Conservation (phyloP, 371 early-diverging fungal genomes). For the Caulochytrium protostelioides region DNA sequence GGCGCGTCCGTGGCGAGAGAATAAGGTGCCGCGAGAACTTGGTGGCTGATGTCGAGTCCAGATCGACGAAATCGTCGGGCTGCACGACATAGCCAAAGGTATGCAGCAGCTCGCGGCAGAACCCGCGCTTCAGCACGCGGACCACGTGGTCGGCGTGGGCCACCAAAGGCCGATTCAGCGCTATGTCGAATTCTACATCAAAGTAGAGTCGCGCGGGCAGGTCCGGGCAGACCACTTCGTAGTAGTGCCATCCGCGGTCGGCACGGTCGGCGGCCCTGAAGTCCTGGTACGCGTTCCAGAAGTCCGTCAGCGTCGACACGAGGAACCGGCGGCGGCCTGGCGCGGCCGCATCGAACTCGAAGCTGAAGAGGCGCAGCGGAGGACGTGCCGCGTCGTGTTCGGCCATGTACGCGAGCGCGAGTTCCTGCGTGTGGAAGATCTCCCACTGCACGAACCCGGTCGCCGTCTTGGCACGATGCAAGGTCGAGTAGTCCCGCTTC, state of each 20-base stretch:
- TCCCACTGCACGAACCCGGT: too few relatives aligned
- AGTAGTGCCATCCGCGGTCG: slow-evolving; percentile 1
- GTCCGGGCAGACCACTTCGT: slow-evolving; percentile 2
- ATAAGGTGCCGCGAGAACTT: slow-evolving; percentile 10
- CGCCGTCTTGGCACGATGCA: too few relatives aligned
- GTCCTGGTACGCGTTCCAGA: slow-evolving; percentile 3
- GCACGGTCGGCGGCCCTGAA: background rate
- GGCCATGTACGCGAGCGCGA: too few relatives aligned
- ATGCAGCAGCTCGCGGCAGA: background rate
- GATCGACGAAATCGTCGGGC: background rate
- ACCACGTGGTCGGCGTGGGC: slow-evolving; percentile 1
- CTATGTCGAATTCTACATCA: slow-evolving; percentile 3
- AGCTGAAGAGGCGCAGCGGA: background rate
- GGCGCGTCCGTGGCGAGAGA: too few relatives aligned
- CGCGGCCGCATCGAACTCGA: slow-evolving; percentile 1
- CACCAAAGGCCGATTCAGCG: slow-evolving; percentile 1
- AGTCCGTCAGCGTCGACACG: slow-evolving; percentile 3
- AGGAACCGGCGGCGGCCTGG: slow-evolving; percentile 7
- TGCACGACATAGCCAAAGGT: background rate
- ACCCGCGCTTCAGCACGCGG: slow-evolving; percentile 1
- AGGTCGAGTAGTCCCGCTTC: too few relatives aligned
- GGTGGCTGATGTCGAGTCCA: slow-evolving; percentile 1
- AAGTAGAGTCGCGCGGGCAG: slow-evolving; percentile 4
- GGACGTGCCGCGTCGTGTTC: too few relatives aligned
- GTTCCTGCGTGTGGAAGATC: too few relatives aligned